Base-by-base conservation (phyloP, 202 grass and related monocot genomes). In the Saccharum hybrid region DNA sequence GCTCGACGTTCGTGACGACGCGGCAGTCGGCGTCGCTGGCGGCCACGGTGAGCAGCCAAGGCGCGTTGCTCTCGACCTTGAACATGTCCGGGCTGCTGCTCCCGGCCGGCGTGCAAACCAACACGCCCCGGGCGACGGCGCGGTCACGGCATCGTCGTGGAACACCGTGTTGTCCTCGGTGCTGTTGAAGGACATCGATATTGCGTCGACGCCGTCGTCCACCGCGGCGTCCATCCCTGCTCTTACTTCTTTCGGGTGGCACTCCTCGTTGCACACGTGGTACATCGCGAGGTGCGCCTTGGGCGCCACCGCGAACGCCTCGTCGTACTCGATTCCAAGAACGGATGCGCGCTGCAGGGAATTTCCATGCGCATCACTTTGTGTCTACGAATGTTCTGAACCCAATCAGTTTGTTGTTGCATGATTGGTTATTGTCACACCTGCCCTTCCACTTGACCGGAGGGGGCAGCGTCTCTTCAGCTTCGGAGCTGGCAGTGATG, bases 361-460 rank as follows among this genome's bases (percentile, higher is more conserved):
- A 7, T 0, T n/a, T 30, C 30, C 48, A n/a, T 1, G 28, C 26
- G 26, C 43, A 1, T 76, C 12, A 16, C 7, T 79, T n/a, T 26
- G 42, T 74, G 41, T 34, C 70, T 12, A 70, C 22, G 34, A 84
- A 86, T 3, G 66, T 19, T n/a, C 66, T 76, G 3, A 84, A 19
- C 16, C 82, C 83, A 41, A 89, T 86, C 46, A 89, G 23, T 28
- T 73, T 86, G 37, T 82, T 86, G 56, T 78, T 89, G 72, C 88
- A 86, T 3, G 23, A 8, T 31, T 26, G 48, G 51, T 19, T 22
- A 2, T 73, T 13, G 43, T 77, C 73, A 4, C 88, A 86, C 19
- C 37, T 40, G 6, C 78, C 88, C 23, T 82, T 82, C 88, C 78
- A 89, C 31, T 72, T 85, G 8, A 60, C 59, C 21, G 82, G 66